Percentiles rank a stretch among this genome's conserved stretches.
Evolutionary conservation across 192 early-diverging fungal species (phyloP).

Genomic region (Rhizophagus clarus): DNA sequence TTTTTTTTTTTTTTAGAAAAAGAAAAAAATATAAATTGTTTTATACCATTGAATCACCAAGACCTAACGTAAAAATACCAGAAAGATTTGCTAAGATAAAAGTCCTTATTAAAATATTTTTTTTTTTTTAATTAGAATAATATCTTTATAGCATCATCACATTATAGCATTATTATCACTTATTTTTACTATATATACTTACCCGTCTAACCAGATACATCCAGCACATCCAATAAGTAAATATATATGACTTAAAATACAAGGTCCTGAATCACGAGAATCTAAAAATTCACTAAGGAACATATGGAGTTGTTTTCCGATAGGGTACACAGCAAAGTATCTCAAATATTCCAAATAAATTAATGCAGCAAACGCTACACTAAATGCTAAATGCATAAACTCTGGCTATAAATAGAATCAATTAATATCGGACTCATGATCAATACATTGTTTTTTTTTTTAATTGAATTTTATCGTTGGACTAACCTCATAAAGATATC

Average conservation of each 20-base stretch:
- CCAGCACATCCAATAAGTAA: slow-evolving; percentile 88
- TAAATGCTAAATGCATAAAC: slow-evolving; percentile 82
- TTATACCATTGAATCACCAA: slow-evolving; percentile 82
- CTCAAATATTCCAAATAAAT: slow-evolving; percentile 84
- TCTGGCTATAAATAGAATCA: slow-evolving; percentile 47
- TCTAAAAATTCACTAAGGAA: slow-evolving; percentile 88
- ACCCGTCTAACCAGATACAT: slow-evolving; percentile 86
- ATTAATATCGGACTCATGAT: background rate
- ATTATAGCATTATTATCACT: background rate
- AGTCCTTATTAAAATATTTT: slow-evolving; percentile 35
- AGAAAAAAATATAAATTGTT: slow-evolving; percentile 2
- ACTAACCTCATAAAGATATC: slow-evolving; percentile 66
- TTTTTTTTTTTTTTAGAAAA: background rate
- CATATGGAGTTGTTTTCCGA: slow-evolving; percentile 60
- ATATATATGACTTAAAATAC: slow-evolving; percentile 88
- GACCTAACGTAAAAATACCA: slow-evolving; percentile 85
- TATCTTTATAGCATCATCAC: background rate
- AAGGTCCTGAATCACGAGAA: slow-evolving; percentile 76
- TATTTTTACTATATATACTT: background rate
- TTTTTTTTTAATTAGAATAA: background rate
- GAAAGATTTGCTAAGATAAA: slow-evolving; percentile 58
- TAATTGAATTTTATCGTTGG: background rate
- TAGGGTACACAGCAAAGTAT: slow-evolving; percentile 69
- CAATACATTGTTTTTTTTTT: background rate
- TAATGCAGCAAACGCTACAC: slow-evolving; percentile 69